phyloP scores from a whole-genome alignment of 352 stramenopile genomes.

The Phytophthora pisi region DNA sequence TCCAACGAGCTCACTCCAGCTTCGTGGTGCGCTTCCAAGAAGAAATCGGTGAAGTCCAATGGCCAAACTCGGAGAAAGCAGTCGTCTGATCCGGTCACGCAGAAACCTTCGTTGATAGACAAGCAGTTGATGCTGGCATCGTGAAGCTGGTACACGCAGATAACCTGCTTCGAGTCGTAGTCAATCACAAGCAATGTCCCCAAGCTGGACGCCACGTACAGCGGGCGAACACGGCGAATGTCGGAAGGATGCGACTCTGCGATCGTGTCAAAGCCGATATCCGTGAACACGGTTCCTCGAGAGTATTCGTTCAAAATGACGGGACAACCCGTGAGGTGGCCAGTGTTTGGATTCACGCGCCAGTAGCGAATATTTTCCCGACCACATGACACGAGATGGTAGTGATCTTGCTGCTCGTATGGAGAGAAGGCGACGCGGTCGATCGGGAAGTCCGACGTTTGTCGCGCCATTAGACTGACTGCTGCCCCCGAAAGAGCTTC shows the following conservation, averaged over 20 bases:
- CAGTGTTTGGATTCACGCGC: conserved; percentile 57
- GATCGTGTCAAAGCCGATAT: conserved; percentile 83
- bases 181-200: conserved; percentile 84
- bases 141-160: conserved; percentile 92
- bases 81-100: conserved; percentile 88
- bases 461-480: conserved; percentile 64
- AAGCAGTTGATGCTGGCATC: conserved; percentile 85
- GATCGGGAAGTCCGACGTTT: conserved; percentile 90
- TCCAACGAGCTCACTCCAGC: conserved; percentile 64
- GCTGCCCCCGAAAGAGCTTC: background rate
- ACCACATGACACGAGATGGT: conserved; percentile 88
- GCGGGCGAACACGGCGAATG: conserved; percentile 51
- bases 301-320: conserved; percentile 92
- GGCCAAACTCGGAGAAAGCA: conserved; percentile 91
- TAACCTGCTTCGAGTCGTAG: conserved; percentile 80
- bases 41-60: conserved; percentile 92
- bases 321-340: conserved; percentile 77
- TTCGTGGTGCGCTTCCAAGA: conserved; percentile 90
- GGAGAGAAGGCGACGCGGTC: conserved; percentile 78
- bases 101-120: conserved; percentile 90
- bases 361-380: conserved; percentile 94
- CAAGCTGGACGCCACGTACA: conserved; percentile 81
- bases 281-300: conserved; percentile 82
- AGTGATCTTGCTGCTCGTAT: conserved; percentile 60
- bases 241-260: conserved; percentile 63